Conservation (phyloP, 352 stramenopile species). For the Pelagophyceae sp. region DNA sequence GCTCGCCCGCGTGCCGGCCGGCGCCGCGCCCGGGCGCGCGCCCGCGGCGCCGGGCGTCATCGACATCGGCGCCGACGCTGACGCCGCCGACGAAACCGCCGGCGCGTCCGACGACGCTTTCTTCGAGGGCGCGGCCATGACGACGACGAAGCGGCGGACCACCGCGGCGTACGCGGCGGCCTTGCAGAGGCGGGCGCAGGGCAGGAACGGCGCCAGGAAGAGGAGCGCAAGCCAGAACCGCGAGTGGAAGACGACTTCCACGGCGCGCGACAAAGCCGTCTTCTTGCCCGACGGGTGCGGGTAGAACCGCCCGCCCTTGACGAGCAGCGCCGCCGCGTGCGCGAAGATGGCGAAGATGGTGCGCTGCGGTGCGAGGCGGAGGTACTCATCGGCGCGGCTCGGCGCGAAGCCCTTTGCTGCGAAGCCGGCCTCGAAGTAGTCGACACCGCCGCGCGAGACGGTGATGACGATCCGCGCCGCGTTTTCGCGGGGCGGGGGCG, state of each 20-base stretch:
- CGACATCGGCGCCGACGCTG: background rate
- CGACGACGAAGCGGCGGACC: background rate
- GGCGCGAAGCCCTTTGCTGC: background rate
- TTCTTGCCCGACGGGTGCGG: constrained; percentile 1
- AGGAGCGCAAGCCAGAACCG: background rate
- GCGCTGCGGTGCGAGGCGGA: background rate
- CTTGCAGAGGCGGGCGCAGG: background rate
- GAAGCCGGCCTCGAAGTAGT: background rate
- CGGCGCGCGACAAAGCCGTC: background rate
- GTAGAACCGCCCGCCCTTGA: background rate
- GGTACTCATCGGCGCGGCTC: background rate
- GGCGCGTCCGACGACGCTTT: background rate
- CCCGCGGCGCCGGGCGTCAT: too few species aligned
- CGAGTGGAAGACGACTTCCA: constrained; percentile 8
- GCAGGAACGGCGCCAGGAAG: background rate
- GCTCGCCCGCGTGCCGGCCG: background rate
- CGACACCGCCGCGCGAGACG: background rate
- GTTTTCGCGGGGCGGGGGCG: background rate
- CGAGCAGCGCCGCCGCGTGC: background rate
- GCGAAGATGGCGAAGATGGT: background rate
- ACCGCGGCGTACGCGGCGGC: background rate
- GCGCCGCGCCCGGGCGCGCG: background rate
- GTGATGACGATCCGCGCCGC: background rate
- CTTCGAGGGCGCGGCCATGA: too few species aligned
- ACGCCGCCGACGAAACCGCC: background rate